Base-by-base conservation (phyloP, 1,139 yeast genomes). In the Pichia cactophila region DNA sequence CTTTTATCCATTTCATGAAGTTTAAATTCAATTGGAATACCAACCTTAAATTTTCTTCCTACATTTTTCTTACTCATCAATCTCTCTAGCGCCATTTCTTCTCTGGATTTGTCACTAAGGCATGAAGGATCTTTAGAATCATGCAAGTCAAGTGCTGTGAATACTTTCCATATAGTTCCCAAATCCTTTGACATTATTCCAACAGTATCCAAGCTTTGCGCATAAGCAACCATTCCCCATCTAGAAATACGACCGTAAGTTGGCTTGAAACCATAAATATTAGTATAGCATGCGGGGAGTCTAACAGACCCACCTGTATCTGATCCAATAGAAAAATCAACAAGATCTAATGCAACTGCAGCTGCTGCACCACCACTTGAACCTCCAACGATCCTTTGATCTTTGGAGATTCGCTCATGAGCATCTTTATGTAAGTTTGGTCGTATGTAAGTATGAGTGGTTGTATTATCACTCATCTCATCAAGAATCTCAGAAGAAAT, bases 261-360 rank as follows among this genome's bases (percentile, higher is more conserved):
- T 0, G 98, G 98, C 63, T 92, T 92, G 69, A 86, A 89, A 0
- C 98, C 98, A 42, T 78, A 69, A 0, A 85, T 75, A 1, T 88
- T 86, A 58, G 95, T 84, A 65, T 85, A 87, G 26, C 95, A 82
- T 1, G 96, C 95, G 0, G 99, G 99, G 26, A 86, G 71, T 52
- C 99, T 72, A 1, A 92, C 88, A 0, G 97, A 88, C 0, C 99
- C 99, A 4, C 99, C 99, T 0, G 99, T 92, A 61, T 92, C 99
- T 0, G 97, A 86, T 0, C 98, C 99, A 41, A 94, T 66, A 1
- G 87, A 75, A 52, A 83, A 81, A 60, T 84, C 86, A 31, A 81
- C 85, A 57, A 81, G 61, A 0, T 70, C 81, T 0, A 83, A 78
- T 1, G 90, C 83, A 1, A 90, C 96, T 0, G 95, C 86, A 1